phyloP scores from a whole-genome alignment of 805 yeast genomes.

The Scheffersomyces lignosus region DNA sequence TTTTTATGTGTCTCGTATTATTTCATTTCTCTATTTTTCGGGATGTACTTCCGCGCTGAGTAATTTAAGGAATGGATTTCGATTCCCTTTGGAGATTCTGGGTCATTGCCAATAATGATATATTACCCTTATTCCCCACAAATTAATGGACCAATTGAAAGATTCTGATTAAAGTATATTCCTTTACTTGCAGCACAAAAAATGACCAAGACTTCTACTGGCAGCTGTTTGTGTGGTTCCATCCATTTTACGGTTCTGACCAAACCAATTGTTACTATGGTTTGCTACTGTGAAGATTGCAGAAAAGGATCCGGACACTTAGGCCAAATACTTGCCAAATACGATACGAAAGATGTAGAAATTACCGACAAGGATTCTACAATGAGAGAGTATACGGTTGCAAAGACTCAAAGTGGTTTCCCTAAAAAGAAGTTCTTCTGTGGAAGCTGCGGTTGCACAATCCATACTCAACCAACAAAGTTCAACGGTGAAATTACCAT shows the following conservation, averaged over 20 bases:
- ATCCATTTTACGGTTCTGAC: constrained; percentile 2
- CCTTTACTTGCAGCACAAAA: too few relatives aligned
- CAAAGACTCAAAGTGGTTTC: constrained; percentile 8
- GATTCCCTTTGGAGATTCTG: too few relatives aligned
- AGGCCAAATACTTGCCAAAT: constrained; percentile 9
- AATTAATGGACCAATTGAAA: too few relatives aligned
- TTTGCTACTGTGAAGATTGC: constrained; percentile 11
- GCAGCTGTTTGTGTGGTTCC: constrained; percentile 10
- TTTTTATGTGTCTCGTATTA: too few relatives aligned
- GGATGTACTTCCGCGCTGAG: too few relatives aligned
- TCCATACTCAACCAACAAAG: constrained; percentile 10
- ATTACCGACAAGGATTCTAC: constrained; percentile 1
- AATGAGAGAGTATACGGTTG: constrained; percentile 5
- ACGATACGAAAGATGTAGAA: constrained; percentile 5
- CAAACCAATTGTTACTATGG: constrained; percentile 5
- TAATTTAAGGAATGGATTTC: too few relatives aligned
- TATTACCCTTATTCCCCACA: too few relatives aligned
- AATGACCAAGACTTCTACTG: not conserved
- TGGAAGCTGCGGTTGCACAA: constrained; percentile 9
- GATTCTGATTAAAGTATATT: too few relatives aligned
- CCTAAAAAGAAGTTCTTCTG: constrained; percentile 11
- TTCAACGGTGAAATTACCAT: constrained; percentile 9
- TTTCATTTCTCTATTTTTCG: too few relatives aligned
- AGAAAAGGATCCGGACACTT: constrained; percentile 13
- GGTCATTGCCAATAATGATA: too few relatives aligned